phyloP scores from a whole-genome alignment of 352 stramenopile species.

The Globisporangium abappressorium region DNA sequence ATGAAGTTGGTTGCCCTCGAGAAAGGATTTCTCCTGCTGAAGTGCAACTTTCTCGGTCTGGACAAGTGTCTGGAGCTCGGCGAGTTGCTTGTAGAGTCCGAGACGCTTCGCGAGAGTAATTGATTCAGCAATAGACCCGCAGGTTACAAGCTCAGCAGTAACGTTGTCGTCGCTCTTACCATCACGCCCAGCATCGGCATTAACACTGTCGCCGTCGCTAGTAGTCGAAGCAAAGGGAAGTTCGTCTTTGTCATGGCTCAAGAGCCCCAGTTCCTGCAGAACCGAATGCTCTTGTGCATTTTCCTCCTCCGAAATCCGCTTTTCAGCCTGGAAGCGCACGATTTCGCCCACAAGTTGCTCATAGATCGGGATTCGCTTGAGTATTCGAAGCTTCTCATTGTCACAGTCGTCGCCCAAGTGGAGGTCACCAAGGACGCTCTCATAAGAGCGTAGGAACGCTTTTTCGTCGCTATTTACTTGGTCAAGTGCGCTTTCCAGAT shows the following conservation, averaged over 20 bases:
- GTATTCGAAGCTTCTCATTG: neutral
- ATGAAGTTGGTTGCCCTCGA: constrained; percentile 11
- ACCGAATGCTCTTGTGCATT: constrained; percentile 18
- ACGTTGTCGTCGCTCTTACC: neutral
- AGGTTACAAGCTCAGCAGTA: too few relatives aligned
- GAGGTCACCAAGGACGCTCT: neutral
- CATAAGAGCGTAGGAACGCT: neutral
- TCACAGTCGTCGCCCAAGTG: neutral
- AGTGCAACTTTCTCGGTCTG: constrained; percentile 5
- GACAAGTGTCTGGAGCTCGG: neutral
- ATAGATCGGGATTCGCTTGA: constrained; percentile 6
- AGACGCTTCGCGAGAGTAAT: constrained; percentile 8
- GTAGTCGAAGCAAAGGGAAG: neutral
- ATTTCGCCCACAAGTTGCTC: constrained; percentile 10
- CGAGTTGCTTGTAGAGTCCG: constrained; percentile 15
- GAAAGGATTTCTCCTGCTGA: constrained; percentile 15
- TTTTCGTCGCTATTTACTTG: neutral
- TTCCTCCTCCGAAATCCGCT: constrained; percentile 16
- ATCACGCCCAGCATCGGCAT: neutral
- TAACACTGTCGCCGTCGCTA: neutral
- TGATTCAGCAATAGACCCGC: neutral
- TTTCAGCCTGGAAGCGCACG: neutral
- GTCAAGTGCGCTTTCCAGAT: neutral
- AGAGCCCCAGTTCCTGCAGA: constrained; percentile 17
- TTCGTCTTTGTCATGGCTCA: constrained; percentile 8